Conservation (phyloP, 1,284 basidiomycete genomes). For the Anthracocystis walkeri region DNA sequence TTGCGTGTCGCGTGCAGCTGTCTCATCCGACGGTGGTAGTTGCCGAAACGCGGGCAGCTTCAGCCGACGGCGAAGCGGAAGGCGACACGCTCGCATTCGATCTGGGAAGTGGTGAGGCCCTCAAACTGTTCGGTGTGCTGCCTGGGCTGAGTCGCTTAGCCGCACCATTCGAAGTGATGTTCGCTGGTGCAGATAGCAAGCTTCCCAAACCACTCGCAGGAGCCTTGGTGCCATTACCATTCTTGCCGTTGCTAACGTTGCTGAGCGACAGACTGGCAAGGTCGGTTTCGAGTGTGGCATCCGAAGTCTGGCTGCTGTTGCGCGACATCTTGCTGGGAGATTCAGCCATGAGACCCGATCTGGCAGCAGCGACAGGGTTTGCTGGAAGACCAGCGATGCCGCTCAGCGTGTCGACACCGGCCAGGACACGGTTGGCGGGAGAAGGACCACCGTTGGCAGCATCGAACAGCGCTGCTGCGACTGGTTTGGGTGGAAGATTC, state of each 20-base stretch:
- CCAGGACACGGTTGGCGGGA: constrained; percentile 57
- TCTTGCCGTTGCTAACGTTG: constrained; percentile 16
- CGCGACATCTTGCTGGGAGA: constrained; percentile 39
- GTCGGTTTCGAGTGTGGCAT: constrained; percentile 18
- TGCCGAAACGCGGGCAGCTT: constrained; percentile 6
- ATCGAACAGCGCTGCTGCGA: constrained; percentile 64
- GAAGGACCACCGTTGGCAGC: constrained; percentile 64
- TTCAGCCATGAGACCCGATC: constrained; percentile 22
- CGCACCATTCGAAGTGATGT: constrained; percentile 14
- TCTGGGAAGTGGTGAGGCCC: constrained; percentile 5
- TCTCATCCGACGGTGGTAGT: constrained; percentile 24
- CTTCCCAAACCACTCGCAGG: neutral
- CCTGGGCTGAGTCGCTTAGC: constrained; percentile 8
- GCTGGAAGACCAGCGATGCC: constrained; percentile 50
- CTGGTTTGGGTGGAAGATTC: constrained; percentile 59
- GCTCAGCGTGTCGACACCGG: constrained; percentile 46
- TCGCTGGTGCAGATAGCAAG: constrained; percentile 15
- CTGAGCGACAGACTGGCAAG: constrained; percentile 22
- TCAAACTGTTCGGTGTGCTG: constrained; percentile 3
- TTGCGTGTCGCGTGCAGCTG: neutral
- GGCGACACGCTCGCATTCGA: constrained; percentile 2
- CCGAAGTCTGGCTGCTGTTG: constrained; percentile 22
- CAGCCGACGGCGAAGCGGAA: constrained; percentile 7
- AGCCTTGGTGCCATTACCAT: constrained; percentile 4
- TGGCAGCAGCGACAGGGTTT: constrained; percentile 41